Evolutionary conservation across 441 rosid genomes (phyloP).

Genomic region (Erodium chrysanthum): DNA sequence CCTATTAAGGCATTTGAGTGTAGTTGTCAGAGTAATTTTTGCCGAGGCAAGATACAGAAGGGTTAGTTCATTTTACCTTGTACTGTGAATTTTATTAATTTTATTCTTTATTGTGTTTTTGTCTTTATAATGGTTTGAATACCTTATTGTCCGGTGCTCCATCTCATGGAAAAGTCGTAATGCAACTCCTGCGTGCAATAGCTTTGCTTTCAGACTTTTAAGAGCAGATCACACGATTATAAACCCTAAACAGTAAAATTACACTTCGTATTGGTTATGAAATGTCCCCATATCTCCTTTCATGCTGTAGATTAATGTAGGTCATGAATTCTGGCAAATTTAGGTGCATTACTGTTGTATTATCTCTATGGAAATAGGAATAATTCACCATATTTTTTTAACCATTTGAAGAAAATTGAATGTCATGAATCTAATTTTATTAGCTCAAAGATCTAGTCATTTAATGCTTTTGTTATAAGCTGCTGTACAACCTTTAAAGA

Average conservation of each 20-base stretch:
- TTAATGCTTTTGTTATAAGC: background rate
- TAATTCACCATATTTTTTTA: background rate
- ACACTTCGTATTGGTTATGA: background rate
- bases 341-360: background rate
- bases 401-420: background rate
- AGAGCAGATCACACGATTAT: background rate
- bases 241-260: background rate
- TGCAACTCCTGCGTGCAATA: background rate
- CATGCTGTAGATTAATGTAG: background rate
- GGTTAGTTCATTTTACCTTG: conserved; percentile 20
- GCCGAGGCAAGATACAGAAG: conserved; percentile 40
- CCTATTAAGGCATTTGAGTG: conserved; percentile 75
- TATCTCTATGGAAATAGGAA: background rate
- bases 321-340: background rate
- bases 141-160: no score
- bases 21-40: conserved; percentile 51
- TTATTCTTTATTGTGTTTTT: background rate
- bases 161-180: background rate
- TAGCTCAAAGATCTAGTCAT: background rate
- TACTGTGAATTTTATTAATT: background rate
- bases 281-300: background rate
- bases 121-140: background rate
- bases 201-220: background rate
- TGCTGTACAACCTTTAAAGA: background rate
- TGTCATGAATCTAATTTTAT: background rate